Evolutionary conservation across 371 early-diverging fungal species (phyloP), one percentile per base, ranked within the genome.

Genomic region (Rhizopus sp.): DNA sequence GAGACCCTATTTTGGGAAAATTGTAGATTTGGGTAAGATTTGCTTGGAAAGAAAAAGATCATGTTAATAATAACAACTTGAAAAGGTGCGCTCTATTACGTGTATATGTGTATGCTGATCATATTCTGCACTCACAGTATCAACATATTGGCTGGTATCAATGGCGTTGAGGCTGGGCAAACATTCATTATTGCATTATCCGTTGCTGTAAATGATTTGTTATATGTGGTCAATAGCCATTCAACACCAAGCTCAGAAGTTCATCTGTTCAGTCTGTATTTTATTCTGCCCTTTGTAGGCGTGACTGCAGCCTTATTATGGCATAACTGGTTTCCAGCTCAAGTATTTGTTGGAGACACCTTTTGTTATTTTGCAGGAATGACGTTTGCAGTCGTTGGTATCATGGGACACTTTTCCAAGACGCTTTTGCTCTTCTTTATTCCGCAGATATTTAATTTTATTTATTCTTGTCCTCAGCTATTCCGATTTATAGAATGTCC

Each of bases 301-400:
- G 95, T 94, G 4, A 89, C 93, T 0, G 4, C 70, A 4, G 95
- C 90, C 0, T 84, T 95, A 32, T 67, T 94, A 38, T 64, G 70
- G 63, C 90, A 92, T 63, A 98, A 98, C 72, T 91, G 93, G 92
- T 94, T 82, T 48, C 99, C 99, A 6, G 92, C 98, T 0, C 71
- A 76, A 13, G 86, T 93, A 8, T 98, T 99, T 85, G 95, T 95
- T n/a, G 99, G 99, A 32, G 98, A 99, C 69, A 96, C 98, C 0
- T 97, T 86, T 64, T 92, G 94, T 68, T 98, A 98, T 68, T 98
- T 97, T 84, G 92, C 96, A 2, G 99, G 99, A n/a, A 98, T 97
- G 94, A 89, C 93, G 0, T 88, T 98, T 72, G 96, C 97, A 0
- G 96, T 96, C 2, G 92, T 95, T 7, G 97, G 96, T 0, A 92